These are phyloP conservation scores for Sphagnum fallax DNA, from an alignment of 228 moss, liverwort and hornwort species.

Conservation along the genomic window DNA sequence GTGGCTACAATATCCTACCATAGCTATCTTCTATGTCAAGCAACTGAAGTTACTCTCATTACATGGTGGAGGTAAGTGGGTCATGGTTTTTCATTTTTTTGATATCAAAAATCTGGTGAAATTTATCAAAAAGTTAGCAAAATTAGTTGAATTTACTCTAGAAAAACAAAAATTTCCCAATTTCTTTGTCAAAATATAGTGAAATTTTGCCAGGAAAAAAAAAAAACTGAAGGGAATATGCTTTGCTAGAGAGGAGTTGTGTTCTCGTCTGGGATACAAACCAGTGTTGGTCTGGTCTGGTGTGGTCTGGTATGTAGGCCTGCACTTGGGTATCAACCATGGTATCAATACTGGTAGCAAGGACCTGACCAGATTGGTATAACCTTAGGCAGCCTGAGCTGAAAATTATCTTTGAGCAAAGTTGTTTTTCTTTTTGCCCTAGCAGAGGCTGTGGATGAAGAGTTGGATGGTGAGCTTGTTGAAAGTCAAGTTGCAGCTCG, in stretches of 20 bases:
- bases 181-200: too few species aligned
- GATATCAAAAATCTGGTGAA: too few species aligned
- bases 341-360: too few species aligned
- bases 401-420: neutral
- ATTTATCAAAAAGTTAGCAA: too few species aligned
- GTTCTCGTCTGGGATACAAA: neutral
- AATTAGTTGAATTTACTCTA: too few species aligned
- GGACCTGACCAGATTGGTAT: too few species aligned
- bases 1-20: slow-evolving; percentile 75
- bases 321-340: too few species aligned
- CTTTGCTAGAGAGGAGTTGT: too few species aligned
- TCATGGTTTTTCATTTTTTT: neutral
- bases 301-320: neutral
- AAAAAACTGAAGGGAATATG: too few species aligned
- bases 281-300: neutral
- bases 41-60: slow-evolving; percentile 55
- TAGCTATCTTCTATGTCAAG: slow-evolving; percentile 47
- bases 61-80: slow-evolving; percentile 60
- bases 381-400: too few species aligned
- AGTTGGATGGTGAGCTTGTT: slow-evolving; percentile 41
- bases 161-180: too few species aligned
- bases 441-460: slow-evolving; percentile 56
- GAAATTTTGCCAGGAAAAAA: too few species aligned
- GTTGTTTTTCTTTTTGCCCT: neutral
- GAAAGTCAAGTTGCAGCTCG: slow-evolving; percentile 31